Evolutionary conservation across 768 basidiomycete species (phyloP), one percentile per base, ranked within the genome.

Genomic region (Cystobasidium tubakii): DNA sequence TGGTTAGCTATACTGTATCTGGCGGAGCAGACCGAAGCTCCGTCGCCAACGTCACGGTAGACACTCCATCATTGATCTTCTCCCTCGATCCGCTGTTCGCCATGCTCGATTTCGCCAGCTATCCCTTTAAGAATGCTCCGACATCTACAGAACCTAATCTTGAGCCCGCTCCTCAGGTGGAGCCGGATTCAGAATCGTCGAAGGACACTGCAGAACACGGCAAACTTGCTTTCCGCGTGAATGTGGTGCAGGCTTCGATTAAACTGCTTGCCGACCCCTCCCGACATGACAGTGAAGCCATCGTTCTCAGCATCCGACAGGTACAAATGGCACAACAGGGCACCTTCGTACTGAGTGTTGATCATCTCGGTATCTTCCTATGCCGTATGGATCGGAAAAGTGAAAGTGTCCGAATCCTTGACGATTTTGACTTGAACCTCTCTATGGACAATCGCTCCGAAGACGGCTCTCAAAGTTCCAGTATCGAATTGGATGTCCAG

Each of bases 1-100:
- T 95, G 91, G 80, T 96, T 21, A 85, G 96, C 36, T 97, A 90
- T 81, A 90, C 90, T 1, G 86, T 86, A 76, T 85, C 91, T 13
- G 88, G 89, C 19, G 87, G 87, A 0, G 53, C 79, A 10, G 83
- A 84, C 64, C 80, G 82, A 25, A 84, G 87, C 43, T 84, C 90
- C 1, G 84, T 92, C n/a, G 88, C 88, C 6, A 85, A 98, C 71
- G 83, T 95, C 39, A 92, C 91, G 0, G 84, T 99, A 33, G 96
- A 99, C 79, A 92, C 91, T 25, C 96, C 96, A 4, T 87, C 89
- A 79, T 84, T 98, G 77, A 90, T 98, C 73, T 90, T 99, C 78
- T 89, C 95, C 1, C 84, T 95, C 23, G 92, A 97, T 75, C 95
- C 92, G 0, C 84, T 98, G 64, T 89, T 94, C 77, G 88, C 90